Evolutionary conservation across 176 grass and related monocot genomes (phyloP), one percentile per base, ranked within the genome.

Genomic region (Echinochloa phyllopogon): DNA sequence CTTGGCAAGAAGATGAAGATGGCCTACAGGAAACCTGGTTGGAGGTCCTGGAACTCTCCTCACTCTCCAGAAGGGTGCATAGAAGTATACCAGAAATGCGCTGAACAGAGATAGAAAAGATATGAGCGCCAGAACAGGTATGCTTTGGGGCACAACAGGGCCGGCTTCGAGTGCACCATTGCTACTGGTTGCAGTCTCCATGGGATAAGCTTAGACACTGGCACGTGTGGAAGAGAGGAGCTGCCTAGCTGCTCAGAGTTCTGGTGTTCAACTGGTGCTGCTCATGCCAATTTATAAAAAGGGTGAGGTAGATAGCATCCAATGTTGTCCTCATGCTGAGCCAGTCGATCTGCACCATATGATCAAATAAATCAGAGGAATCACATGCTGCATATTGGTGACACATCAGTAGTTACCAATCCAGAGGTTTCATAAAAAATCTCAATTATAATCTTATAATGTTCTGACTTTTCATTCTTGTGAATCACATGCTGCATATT

Each of bases 21-120:
- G 91, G 9, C 93, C 96, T 0, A 98, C 7, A 5, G 86, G 90
- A n/a, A 90, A 89, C 72, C 79, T 75, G 41, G 85, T 12, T 10
- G 93, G 91, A 83, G 96, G 91, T 11, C 96, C 96, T 4, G 96
- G 96, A n/a, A 98, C 85, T n/a, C 36, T 87, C 72, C 91, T 90
- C 73, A 98, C 67, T 36, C 63, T 74, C 96, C 96, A 98, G 56
- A 88, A 94, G 4, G 96, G 93, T 33, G 81, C 65, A 77, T 92
- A 94, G 80, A 95, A 98, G 83, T 94, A 98, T 14, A 92, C 51
- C 43, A 95, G 60, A 44, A 90, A 94, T 39, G 37, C 80, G 8
- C 83, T 11, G 21, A 92, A 50, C 41, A 94, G 53, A 43, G 77
- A 65, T 6, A 85, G 10, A 8, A 39, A 65, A 43, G 74, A 68